A percentile compares a stretch with the other conserved stretches of the same genome.
These are phyloP conservation scores for Hypericum androsaemum DNA, from an alignment of 345 rosid genomes.

Conservation along the genomic window DNA sequence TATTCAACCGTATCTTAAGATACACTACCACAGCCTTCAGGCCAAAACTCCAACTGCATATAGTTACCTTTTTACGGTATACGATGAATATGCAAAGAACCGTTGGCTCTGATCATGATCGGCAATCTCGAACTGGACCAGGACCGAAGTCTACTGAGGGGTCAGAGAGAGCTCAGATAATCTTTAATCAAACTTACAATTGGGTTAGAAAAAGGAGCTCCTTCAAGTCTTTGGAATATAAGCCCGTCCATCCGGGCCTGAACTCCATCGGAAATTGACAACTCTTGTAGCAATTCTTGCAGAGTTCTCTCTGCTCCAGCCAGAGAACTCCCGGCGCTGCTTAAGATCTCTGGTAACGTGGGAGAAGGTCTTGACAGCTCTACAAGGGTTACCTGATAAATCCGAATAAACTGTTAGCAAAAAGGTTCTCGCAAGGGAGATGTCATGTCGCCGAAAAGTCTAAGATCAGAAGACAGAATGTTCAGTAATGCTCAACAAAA, in stretches of 20 bases:
- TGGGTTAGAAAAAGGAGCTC: conserved; percentile 40
- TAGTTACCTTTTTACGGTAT: no score
- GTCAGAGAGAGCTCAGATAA: conserved; percentile 58
- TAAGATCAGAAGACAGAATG: no score
- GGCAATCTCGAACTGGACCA: no score
- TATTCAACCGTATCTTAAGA: no score
- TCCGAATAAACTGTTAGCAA: neutral
- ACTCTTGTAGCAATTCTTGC: conserved; percentile 47
- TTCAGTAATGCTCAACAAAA: no score
- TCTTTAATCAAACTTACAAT: conserved; percentile 54
- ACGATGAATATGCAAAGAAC: no score
- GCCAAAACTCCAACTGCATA: no score
- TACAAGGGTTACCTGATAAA: conserved; percentile 59
- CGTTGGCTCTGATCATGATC: no score
- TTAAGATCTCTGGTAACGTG: conserved; percentile 57
- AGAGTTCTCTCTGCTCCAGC: conserved; percentile 58
- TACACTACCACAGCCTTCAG: no score
- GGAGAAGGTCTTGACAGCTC: conserved; percentile 81
- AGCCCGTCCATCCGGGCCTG: conserved; percentile 96
- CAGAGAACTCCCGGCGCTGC: conserved; percentile 56
- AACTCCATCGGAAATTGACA: conserved; percentile 45
- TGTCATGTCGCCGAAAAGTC: no score
- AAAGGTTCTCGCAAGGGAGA: no score
- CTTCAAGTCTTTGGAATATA: conserved; percentile 61
- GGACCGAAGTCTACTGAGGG: no score